phyloP scores from a whole-genome alignment of 2,329 filamentous ascomycete species.

The Colletotrichum falcatum region DNA sequence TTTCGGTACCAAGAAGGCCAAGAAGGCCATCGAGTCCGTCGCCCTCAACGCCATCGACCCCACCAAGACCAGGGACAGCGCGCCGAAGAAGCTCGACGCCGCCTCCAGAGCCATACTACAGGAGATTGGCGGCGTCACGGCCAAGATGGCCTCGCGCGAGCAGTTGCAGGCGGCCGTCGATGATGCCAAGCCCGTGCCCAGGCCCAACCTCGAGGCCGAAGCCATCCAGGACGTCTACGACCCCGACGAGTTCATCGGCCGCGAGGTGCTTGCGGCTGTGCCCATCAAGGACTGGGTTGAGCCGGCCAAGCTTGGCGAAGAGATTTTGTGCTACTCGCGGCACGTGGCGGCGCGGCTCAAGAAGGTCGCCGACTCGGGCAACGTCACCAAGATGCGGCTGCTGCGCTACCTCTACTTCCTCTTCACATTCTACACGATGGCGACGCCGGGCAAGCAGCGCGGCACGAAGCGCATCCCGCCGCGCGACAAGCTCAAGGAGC shows the following conservation, averaged over 20 bases:
- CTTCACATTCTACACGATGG: slow-evolving; percentile 63
- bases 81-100: slow-evolving; percentile 64
- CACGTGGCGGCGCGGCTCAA: slow-evolving; percentile 75
- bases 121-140: slow-evolving; percentile 70
- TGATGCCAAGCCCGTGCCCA: slow-evolving; percentile 78
- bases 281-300: slow-evolving; percentile 82
- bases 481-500: slow-evolving; percentile 70
- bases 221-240: slow-evolving; percentile 81
- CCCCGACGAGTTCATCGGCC: slow-evolving; percentile 73
- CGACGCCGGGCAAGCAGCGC: slow-evolving; percentile 60
- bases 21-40: slow-evolving; percentile 78
- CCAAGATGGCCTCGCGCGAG: slow-evolving; percentile 74
- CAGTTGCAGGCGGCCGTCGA: slow-evolving; percentile 74
- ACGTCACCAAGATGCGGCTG: slow-evolving; percentile 67
- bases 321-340: slow-evolving; percentile 67
- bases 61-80: slow-evolving; percentile 48
- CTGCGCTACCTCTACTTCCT: slow-evolving; percentile 71
- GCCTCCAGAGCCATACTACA: slow-evolving; percentile 71
- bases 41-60: slow-evolving; percentile 77
- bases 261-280: slow-evolving; percentile 74
- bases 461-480: slow-evolving; percentile 66
- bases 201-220: slow-evolving; percentile 74
- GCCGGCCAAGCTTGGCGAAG: slow-evolving; percentile 67
- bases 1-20: slow-evolving; percentile 88
- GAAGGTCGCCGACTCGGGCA: slow-evolving; percentile 54